These are phyloP conservation scores for Eleusine indica DNA, from an alignment of 176 grass and related monocot species.

Conservation along the genomic window DNA sequence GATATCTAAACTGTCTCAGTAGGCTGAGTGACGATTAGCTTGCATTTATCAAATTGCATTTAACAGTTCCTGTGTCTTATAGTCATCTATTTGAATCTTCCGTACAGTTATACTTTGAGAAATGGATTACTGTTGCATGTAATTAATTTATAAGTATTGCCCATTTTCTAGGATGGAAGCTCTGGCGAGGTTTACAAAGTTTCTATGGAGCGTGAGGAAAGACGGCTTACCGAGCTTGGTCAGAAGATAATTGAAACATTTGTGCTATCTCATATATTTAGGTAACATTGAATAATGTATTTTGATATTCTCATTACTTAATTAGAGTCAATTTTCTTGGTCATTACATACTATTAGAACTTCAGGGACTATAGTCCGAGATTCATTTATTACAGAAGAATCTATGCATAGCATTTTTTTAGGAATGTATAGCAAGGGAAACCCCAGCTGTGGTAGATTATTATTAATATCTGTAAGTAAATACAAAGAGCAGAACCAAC, in stretches of 20 bases:
- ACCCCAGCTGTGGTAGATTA: too few species aligned
- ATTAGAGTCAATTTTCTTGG: constrained; percentile 20
- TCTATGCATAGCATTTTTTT: background rate
- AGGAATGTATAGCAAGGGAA: too few species aligned
- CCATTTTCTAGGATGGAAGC: constrained; percentile 70
- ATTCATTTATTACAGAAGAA: background rate
- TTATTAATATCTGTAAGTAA: too few species aligned
- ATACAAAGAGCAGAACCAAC: too few species aligned
- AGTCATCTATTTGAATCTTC: constrained; percentile 1
- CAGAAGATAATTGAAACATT: constrained; percentile 93
- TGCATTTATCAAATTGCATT: background rate
- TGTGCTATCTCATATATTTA: constrained; percentile 87
- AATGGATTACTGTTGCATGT: constrained; percentile 31
- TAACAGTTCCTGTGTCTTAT: background rate
- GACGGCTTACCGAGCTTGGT: constrained; percentile 86
- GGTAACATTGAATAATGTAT: constrained; percentile 49
- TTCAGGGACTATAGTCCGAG: background rate
- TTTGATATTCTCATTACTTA: constrained; percentile 29
- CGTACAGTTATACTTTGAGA: constrained; percentile 7
- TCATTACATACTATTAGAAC: background rate
- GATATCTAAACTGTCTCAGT: constrained; percentile 23
- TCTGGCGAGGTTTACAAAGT: constrained; percentile 86
- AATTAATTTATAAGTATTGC: constrained; percentile 32
- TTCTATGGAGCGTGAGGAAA: constrained; percentile 89
- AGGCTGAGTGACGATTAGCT: background rate